These are phyloP conservation scores for Trametes punicea DNA, from an alignment of 768 basidiomycete genomes.

Conservation along the genomic window DNA sequence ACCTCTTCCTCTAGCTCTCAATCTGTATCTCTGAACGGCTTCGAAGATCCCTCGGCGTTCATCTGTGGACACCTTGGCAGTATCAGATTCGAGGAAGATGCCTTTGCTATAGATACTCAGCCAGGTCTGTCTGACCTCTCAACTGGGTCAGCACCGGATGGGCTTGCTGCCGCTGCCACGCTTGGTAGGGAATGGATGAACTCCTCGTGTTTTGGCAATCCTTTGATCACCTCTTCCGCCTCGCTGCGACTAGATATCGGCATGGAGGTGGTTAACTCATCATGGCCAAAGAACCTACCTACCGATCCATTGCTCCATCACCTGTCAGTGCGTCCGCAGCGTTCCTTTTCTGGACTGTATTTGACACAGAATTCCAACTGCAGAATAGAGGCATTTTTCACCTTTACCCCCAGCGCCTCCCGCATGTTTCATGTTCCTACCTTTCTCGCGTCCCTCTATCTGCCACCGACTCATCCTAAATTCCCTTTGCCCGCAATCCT, in stretches of 20 bases:
- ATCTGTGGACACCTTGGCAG: neutral
- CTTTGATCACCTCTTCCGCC: neutral
- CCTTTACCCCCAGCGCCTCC: conserved; percentile 68
- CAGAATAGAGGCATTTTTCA: conserved; percentile 78
- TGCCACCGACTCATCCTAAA: conserved; percentile 65
- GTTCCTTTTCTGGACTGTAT: neutral
- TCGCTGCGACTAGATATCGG: neutral
- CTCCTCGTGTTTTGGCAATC: neutral
- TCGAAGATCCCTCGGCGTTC: neutral
- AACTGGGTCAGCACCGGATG: conserved; percentile 3
- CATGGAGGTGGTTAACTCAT: conserved; percentile 26
- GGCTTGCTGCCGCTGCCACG: conserved; percentile 14
- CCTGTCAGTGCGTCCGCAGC: conserved; percentile 43
- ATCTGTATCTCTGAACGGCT: neutral
- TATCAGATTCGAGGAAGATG: no score
- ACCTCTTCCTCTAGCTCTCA: neutral
- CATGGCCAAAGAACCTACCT: conserved; percentile 64
- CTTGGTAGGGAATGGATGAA: neutral
- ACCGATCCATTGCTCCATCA: conserved; percentile 60
- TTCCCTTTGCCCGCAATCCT: conserved; percentile 72
- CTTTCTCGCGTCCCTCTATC: conserved; percentile 60
- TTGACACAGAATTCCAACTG: neutral
- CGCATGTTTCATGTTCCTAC: conserved; percentile 65
- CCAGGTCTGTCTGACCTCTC: neutral
- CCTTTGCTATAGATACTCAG: neutral